A percentile compares a stretch with the other conserved stretches of the same genome.
Conservation (phyloP, 208 protist species). For the Trypanosoma lewisi region DNA sequence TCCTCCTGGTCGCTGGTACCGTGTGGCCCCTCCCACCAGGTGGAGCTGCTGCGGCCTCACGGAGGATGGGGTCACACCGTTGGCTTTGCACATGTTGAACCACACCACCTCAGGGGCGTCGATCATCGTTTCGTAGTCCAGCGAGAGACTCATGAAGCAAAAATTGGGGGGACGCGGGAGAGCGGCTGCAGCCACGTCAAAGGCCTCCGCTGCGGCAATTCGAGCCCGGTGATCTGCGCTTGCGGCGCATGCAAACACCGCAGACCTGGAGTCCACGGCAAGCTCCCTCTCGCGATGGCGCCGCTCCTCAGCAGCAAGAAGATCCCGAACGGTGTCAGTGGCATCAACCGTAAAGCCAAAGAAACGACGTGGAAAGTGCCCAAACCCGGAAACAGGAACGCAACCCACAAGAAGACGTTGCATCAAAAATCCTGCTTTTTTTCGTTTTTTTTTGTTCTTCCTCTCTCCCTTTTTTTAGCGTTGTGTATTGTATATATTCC, state of each 20-base stretch:
- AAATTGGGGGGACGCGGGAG: constrained; percentile 81
- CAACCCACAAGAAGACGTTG: background rate
- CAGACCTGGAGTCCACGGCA: constrained; percentile 65
- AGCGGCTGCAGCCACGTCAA: constrained; percentile 79
- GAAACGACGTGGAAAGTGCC: background rate
- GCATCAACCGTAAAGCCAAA: constrained; percentile 6
- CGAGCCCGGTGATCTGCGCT: constrained; percentile 81
- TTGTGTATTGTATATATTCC: background rate
- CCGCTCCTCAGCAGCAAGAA: constrained; percentile 54
- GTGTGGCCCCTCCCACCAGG: constrained; percentile 77
- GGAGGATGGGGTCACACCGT: constrained; percentile 60
- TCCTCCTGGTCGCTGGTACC: constrained; percentile 73
- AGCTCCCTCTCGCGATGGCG: constrained; percentile 47
- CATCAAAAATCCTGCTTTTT: constrained; percentile 11
- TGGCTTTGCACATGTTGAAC: constrained; percentile 75
- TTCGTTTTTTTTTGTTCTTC: constrained; percentile 8
- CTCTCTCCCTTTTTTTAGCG: background rate
- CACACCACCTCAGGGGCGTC: constrained; percentile 86
- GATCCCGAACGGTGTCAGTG: constrained; percentile 49
- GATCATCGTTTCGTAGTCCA: constrained; percentile 80
- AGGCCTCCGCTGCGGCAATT: constrained; percentile 81
- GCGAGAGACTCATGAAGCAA: constrained; percentile 76
- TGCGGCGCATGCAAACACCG: constrained; percentile 66
- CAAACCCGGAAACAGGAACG: background rate
- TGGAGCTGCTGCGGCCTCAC: constrained; percentile 68